These are phyloP conservation scores for Monilinia aucupariae DNA, from an alignment of 2,329 filamentous ascomycete genomes.

Conservation along the genomic window DNA sequence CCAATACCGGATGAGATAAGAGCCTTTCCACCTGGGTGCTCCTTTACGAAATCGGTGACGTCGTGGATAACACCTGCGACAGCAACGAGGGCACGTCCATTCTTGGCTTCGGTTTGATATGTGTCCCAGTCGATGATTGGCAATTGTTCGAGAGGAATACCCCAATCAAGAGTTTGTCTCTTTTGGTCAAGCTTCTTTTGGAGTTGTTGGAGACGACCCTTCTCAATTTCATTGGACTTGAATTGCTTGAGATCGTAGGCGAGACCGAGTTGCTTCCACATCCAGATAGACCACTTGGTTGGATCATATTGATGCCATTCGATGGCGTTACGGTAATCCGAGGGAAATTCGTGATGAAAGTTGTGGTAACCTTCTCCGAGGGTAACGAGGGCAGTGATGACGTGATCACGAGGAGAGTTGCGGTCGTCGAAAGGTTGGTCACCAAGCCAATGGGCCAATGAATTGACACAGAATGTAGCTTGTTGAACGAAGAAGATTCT, in stretches of 20 bases:
- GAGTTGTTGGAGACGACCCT: conserved; percentile 79
- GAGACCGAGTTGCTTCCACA: conserved; percentile 77
- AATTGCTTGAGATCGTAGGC: conserved; percentile 88
- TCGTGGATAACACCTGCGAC: conserved; percentile 84
- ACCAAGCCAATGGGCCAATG: conserved; percentile 82
- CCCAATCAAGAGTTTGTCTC: conserved; percentile 78
- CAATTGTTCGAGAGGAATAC: conserved; percentile 75
- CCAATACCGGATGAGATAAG: conserved; percentile 78
- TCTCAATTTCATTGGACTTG: conserved; percentile 86
- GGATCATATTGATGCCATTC: conserved; percentile 90
- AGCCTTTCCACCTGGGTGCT: conserved; percentile 85
- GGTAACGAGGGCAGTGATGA: conserved; percentile 78
- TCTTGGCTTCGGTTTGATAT: conserved; percentile 71
- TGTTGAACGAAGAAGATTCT: conserved; percentile 88
- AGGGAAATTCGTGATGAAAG: conserved; percentile 93
- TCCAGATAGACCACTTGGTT: conserved; percentile 84
- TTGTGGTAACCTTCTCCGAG: conserved; percentile 90
- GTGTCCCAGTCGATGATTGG: conserved; percentile 84
- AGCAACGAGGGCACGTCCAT: conserved; percentile 69
- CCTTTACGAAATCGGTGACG: conserved; percentile 76
- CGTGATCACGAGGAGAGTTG: conserved; percentile 83
- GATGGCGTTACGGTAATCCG: conserved; percentile 87
- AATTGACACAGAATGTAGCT: conserved; percentile 91
- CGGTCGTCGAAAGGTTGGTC: conserved; percentile 91
- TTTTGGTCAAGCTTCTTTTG: conserved; percentile 93